Evolutionary conservation across 352 stramenopile genomes (phyloP), one percentile per base, ranked within the genome.

Genomic region (Globisporangium nunn): DNA sequence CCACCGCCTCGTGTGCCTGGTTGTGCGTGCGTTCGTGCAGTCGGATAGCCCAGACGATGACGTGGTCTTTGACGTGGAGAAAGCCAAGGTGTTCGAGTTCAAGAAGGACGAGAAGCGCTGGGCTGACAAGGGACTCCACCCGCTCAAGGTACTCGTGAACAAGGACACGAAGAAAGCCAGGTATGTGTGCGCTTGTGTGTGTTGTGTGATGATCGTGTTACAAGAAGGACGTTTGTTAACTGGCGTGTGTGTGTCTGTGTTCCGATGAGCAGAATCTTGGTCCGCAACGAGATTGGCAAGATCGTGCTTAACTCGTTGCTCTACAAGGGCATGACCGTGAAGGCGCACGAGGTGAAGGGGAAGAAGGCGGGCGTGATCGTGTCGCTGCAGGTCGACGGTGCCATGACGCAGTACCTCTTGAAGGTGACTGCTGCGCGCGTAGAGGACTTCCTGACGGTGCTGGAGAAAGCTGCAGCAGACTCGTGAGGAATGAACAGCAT

Each of bases 51-150:
- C 68, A 2, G 83, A 95, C 30, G 85, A 95, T 23, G 74, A 89
- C 17, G 78, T 67, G 53, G 67, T 83, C 23, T 95, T 92, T 55
- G 81, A 92, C 45, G 70, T 64, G 6, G 80, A 90, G 11, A 89
- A 90, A 67, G 75, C 72, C 53, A 93, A 89, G 66, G 56, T 93
- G 29, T 81, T 87, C 56, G 82, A 92, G 64, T 92, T 92, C 61
- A 93, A 90, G 62, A 91, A 88, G 53, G 78, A 88, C 62, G 85
- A 93, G 59, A 95, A 91, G 67, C 81, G 80, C 33, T 95, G 85
- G 85, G 85, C 83, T 10, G 83, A 95, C 75, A 92, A 93, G 64
- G 82, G 85, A 0, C 68, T 81, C 47, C 82, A 95, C 52, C 80
- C 82, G 31, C 72, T 95, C 52, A 81, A 93, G 58, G 68, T 95